Evolutionary conservation across 1,284 basidiomycete species (phyloP), one percentile per base, ranked within the genome.

Genomic region (Phaffia rhodozyma): DNA sequence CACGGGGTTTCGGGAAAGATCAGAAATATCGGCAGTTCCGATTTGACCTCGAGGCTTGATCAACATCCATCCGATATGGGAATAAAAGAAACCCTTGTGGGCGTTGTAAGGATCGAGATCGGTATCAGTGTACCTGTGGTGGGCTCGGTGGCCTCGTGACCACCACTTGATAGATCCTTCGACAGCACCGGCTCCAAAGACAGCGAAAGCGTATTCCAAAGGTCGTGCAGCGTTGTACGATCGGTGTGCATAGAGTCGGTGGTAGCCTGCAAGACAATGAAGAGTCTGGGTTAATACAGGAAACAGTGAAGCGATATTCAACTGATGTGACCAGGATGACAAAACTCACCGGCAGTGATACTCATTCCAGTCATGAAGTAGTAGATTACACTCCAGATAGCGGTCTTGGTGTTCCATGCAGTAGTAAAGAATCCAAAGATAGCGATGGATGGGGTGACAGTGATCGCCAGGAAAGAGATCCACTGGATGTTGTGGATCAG

Each of bases 161-260:
- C 91, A 94, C 91, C 91, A 94, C 74, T 86, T 86, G 77, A 93
- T 91, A 23, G 89, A 90, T 29, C 91, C 91, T 72, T 94, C 83
- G 43, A 91, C 87, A 16, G 91, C 88, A 62, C 90, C 91, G 20
- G 88, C 85, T 62, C 91, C 91, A 16, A 84, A 81, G 25, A 86
- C 69, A 11, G 88, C 86, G 60, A 93, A 82, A 70, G 82, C 77
- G 74, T 88, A 91, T 73, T 93, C 84, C 4, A 93, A 78, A 11
- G 86, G 84, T 63, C 78, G 79, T 0, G 85, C 84, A n/a, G 91
- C 91, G 72, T 92, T 94, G 76, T 92, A 94, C 0, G 87, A 80
- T 60, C 91, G 84, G 73, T 96, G 92, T 3, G 92, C 86, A 90
- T 91, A 94, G 0, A 93, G 81, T 66, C 92, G 84, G 72, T 96